Percentiles rank a stretch among this genome's conserved stretches.
Conservation (phyloP, 768 basidiomycete species). For the Xerocomellus dryophilus region DNA sequence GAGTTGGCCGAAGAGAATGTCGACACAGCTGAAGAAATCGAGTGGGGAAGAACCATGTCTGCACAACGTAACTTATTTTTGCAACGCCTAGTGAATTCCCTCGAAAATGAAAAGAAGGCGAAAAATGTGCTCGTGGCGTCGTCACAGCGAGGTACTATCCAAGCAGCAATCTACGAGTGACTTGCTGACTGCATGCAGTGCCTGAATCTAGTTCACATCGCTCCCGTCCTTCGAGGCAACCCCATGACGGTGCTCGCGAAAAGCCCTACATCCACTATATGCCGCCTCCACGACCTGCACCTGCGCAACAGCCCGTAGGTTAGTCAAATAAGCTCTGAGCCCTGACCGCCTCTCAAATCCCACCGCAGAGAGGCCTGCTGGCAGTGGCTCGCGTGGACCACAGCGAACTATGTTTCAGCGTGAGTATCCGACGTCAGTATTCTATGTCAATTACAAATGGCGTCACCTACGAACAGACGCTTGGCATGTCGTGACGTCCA, state of each 20-base stretch:
- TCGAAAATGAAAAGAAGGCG: constrained; percentile 50
- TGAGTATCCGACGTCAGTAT: constrained; percentile 20
- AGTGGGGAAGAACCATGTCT: constrained; percentile 77
- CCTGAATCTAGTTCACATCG: constrained; percentile 26
- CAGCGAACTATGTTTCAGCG: constrained; percentile 48
- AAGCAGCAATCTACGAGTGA: background rate
- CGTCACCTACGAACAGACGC: constrained; percentile 48
- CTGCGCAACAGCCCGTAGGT: constrained; percentile 20
- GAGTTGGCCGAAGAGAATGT: constrained; percentile 69
- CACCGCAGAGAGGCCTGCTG: constrained; percentile 18
- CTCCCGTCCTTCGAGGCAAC: constrained; percentile 23
- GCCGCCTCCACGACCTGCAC: constrained; percentile 27
- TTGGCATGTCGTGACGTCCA: constrained; percentile 61
- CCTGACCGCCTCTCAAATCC: constrained; percentile 2
- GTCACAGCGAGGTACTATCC: constrained; percentile 23
- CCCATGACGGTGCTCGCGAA: constrained; percentile 26
- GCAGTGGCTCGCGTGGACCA: constrained; percentile 17
- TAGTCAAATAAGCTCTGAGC: constrained; percentile 4
- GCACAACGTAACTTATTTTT: constrained; percentile 67
- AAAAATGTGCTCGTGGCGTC: constrained; percentile 36
- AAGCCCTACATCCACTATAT: constrained; percentile 36
- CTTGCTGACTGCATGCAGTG: constrained; percentile 18
- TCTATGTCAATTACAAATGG: background rate
- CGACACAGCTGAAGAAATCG: constrained; percentile 72
- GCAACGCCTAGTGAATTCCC: constrained; percentile 58